Evolutionary conservation across 2,329 filamentous ascomycete genomes (phyloP).

Genomic region (Tolypocladium paradoxum): DNA sequence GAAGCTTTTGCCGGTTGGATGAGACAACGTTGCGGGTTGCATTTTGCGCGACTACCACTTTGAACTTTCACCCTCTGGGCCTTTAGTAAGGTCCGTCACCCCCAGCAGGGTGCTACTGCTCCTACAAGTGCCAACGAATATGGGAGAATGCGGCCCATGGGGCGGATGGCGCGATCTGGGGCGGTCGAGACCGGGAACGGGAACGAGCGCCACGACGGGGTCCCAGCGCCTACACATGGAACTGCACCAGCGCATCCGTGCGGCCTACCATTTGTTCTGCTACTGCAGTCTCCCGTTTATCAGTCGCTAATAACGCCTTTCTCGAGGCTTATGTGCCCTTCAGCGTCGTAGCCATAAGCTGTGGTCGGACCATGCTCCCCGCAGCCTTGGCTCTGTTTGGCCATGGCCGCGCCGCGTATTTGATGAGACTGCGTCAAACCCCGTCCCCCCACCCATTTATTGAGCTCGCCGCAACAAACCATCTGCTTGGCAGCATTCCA

Average conservation of each 20-base stretch:
- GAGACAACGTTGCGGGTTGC: too few species aligned
- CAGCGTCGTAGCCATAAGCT: not conserved
- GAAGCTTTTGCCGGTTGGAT: too few species aligned
- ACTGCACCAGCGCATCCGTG: not conserved
- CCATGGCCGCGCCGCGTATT: not conserved
- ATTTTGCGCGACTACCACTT: too few species aligned
- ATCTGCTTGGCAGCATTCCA: not conserved
- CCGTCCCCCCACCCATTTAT: not conserved
- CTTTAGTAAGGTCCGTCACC: too few species aligned
- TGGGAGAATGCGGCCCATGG: too few species aligned
- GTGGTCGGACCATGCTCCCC: not conserved
- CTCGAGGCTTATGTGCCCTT: too few species aligned
- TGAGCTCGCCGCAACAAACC: not conserved
- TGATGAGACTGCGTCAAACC: not conserved
- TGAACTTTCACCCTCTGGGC: too few species aligned
- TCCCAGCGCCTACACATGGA: not conserved
- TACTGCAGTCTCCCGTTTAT: not conserved
- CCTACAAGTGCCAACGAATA: too few species aligned
- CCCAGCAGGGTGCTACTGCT: too few species aligned
- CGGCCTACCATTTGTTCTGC: not conserved
- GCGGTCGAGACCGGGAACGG: too few species aligned
- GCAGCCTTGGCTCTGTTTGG: not conserved
- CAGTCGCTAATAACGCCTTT: not conserved
- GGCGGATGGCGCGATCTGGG: too few species aligned
- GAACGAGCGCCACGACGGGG: not conserved